These are phyloP conservation scores for Magnolia officinalis DNA, from an alignment of 164 flowering plant genomes.

Conservation along the genomic window DNA sequence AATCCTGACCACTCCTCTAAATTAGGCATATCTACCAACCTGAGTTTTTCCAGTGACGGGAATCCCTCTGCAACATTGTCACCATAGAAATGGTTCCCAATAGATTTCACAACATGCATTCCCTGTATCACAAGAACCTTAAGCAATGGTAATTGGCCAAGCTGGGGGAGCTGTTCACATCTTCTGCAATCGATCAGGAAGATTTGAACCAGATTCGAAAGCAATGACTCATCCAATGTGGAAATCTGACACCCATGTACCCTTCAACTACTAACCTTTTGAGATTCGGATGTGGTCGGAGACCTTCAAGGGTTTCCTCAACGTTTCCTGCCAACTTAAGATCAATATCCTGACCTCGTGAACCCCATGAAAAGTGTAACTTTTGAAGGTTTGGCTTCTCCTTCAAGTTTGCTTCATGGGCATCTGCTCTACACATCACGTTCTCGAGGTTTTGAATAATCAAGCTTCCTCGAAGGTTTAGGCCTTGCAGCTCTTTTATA, in stretches of 20 bases:
- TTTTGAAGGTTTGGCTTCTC: not conserved
- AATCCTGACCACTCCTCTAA: slow-evolving; percentile 15
- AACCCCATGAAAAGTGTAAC: not conserved
- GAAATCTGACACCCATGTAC: not conserved
- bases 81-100: not conserved
- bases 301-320: not conserved
- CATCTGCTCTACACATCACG: not conserved
- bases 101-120: no score
- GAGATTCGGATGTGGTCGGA: not conserved
- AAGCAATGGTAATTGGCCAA: not conserved
- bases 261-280: not conserved
- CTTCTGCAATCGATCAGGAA: not conserved
- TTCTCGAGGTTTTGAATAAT: not conserved
- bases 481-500: not conserved
- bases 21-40: slow-evolving; percentile 2
- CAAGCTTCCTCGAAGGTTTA: not conserved
- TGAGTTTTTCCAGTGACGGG: slow-evolving; percentile 10
- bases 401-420: not conserved
- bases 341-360: no score
- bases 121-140: not conserved
- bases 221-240: not conserved
- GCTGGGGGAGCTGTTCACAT: not conserved
- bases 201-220: not conserved
- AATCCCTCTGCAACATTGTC: not conserved
- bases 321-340: not conserved